A percentile compares a stretch with the other conserved stretches of the same genome.
Conservation (phyloP, 148 eudicot species). For the Amaranthus hypochondriacus region DNA sequence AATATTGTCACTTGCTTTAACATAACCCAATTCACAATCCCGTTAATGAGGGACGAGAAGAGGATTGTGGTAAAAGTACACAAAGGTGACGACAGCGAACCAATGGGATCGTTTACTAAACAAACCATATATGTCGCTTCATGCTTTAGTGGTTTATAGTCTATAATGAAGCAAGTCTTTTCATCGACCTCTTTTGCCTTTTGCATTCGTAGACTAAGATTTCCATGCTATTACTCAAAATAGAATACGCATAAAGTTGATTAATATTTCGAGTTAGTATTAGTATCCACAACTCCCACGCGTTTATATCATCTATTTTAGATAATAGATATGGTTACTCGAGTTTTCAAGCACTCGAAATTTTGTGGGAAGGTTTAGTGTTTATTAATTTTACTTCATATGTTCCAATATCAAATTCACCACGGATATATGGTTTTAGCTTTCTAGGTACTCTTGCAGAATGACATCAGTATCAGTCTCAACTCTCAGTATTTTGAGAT, state of each 20-base stretch:
- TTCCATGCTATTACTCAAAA: slow-evolving; percentile 5
- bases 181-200: slow-evolving; percentile 69
- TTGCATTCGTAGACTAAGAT: slow-evolving; percentile 74
- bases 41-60: too few relatives aligned
- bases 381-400: too few relatives aligned
- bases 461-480: neutral
- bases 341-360: neutral
- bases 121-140: neutral
- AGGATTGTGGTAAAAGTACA: too few relatives aligned
- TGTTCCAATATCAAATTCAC: too few relatives aligned
- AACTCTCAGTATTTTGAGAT: neutral
- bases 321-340: neutral
- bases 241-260: neutral
- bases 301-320: neutral
- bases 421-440: neutral
- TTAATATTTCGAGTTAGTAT: neutral
- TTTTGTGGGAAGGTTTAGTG: neutral
- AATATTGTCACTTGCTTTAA: too few relatives aligned
- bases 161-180: neutral
- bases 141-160: neutral
- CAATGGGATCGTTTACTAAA: too few relatives aligned
- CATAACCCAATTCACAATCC: too few relatives aligned
- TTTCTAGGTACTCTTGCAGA: neutral
- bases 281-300: neutral
- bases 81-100: too few relatives aligned